Evolutionary conservation across 768 basidiomycete genomes (phyloP).

Genomic region (Trametes gibbosa): DNA sequence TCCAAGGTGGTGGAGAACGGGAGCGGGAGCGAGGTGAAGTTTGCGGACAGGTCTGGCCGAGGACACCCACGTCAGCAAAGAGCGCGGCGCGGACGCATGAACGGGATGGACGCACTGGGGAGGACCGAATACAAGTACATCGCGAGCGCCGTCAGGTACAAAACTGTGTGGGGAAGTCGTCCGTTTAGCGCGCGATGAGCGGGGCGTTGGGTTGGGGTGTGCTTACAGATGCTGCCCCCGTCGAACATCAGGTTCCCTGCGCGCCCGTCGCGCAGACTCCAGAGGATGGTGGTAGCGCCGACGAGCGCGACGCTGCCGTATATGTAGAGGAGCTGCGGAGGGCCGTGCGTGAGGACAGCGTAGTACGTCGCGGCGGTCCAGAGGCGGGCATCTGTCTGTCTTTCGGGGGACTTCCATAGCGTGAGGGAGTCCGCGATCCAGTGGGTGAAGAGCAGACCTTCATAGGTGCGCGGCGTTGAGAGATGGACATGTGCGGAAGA

Average conservation of each 20-base stretch:
- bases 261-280: conserved; percentile 73
- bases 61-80: conserved; percentile 5
- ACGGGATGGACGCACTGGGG: conserved; percentile 55
- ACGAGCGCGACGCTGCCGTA: conserved; percentile 53
- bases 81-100: neutral
- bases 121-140: conserved; percentile 78
- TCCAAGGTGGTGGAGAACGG: conserved; percentile 15
- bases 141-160: conserved; percentile 67
- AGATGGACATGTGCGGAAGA: too few species aligned
- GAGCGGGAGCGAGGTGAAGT: conserved; percentile 59
- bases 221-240: conserved; percentile 83
- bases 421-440: conserved; percentile 94
- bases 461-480: neutral
- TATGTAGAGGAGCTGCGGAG: conserved; percentile 53
- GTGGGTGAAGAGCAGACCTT: conserved; percentile 81
- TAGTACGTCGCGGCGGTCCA: conserved; percentile 86
- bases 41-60: conserved; percentile 50
- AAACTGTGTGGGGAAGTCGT: conserved; percentile 45
- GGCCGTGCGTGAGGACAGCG: conserved; percentile 68
- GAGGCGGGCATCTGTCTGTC: conserved; percentile 70
- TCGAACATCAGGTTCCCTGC: conserved; percentile 92
- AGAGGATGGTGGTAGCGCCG: conserved; percentile 67
- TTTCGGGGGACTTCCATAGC: conserved; percentile 79
- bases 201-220: neutral
- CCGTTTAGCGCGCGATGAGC: neutral